Percentiles rank a stretch among this genome's conserved stretches.
phyloP scores from a whole-genome alignment of 306 rosid genomes.

The Cercis canadensis region DNA sequence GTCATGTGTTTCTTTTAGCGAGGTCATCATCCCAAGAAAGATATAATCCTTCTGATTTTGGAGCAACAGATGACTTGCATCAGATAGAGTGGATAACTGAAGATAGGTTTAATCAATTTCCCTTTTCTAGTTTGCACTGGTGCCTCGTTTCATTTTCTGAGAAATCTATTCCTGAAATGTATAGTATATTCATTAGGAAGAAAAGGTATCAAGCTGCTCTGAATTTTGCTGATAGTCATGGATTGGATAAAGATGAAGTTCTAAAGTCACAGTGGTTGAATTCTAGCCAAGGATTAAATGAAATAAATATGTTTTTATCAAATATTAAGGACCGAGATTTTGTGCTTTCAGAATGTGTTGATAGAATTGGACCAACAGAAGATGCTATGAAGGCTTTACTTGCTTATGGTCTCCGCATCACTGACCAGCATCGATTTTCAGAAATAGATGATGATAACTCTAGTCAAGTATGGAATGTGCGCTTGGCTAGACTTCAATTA shows the following conservation, averaged over 20 bases:
- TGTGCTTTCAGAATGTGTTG: slow-evolving; percentile 80
- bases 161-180: slow-evolving; percentile 88
- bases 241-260: slow-evolving; percentile 83
- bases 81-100: slow-evolving; percentile 60
- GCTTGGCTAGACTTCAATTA: slow-evolving; percentile 77
- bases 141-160: slow-evolving; percentile 71
- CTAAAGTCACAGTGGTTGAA: slow-evolving; percentile 95
- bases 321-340: slow-evolving; percentile 73
- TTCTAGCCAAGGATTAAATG: slow-evolving; percentile 75
- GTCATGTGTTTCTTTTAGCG: slow-evolving; percentile 72
- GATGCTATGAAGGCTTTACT: slow-evolving; percentile 79
- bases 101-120: slow-evolving; percentile 56
- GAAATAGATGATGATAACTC: slow-evolving; percentile 52
- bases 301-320: slow-evolving; percentile 63
- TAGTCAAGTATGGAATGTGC: slow-evolving; percentile 69
- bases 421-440: slow-evolving; percentile 71
- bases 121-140: slow-evolving; percentile 76
- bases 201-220: slow-evolving; percentile 73
- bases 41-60: slow-evolving; percentile 44
- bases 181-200: slow-evolving; percentile 61
- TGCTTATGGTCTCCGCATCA: slow-evolving; percentile 74
- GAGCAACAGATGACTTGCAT: slow-evolving; percentile 46
- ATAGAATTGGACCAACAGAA: slow-evolving; percentile 87
- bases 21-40: slow-evolving; percentile 53
- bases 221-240: slow-evolving; percentile 75